Percentiles rank a stretch among this genome's conserved stretches.
Evolutionary conservation across 345 rosid species (phyloP).

Genomic region (Balakata baccata): DNA sequence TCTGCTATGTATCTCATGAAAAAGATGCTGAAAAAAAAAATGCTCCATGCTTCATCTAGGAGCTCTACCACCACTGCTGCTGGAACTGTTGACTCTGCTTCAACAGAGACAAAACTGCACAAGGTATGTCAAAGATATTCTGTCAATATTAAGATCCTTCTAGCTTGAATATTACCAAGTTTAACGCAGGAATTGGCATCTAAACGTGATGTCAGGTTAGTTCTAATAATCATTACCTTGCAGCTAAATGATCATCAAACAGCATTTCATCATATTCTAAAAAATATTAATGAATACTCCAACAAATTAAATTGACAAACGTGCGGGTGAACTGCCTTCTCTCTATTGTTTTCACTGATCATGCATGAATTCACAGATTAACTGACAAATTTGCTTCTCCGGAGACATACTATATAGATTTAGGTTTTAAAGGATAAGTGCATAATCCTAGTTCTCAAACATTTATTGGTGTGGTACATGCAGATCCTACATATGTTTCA

Average conservation of each 20-base stretch:
- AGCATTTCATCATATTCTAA: background rate
- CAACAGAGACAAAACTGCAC: conserved; percentile 60
- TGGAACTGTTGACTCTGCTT: conserved; percentile 41
- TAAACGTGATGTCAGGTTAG: background rate
- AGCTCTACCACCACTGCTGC: conserved; percentile 36
- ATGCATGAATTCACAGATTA: background rate
- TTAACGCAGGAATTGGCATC: background rate
- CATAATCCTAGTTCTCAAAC: background rate
- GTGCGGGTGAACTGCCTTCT: background rate
- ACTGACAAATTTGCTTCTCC: background rate
- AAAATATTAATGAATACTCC: background rate
- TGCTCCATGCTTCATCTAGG: conserved; percentile 48
- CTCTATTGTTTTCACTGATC: background rate
- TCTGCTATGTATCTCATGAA: conserved; percentile 55
- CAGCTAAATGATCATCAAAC: conserved; percentile 4
- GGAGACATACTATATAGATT: background rate
- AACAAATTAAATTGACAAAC: background rate
- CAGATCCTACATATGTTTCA: conserved; percentile 76
- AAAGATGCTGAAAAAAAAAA: conserved; percentile 57
- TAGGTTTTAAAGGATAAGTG: background rate
- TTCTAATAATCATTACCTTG: background rate
- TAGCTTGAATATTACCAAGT: background rate
- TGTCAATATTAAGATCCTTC: conserved; percentile 2
- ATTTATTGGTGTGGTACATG: conserved; percentile 17
- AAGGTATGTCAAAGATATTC: conserved; percentile 40